Base-by-base conservation (phyloP, 1,284 basidiomycete species). In the Puccinia coronata region DNA sequence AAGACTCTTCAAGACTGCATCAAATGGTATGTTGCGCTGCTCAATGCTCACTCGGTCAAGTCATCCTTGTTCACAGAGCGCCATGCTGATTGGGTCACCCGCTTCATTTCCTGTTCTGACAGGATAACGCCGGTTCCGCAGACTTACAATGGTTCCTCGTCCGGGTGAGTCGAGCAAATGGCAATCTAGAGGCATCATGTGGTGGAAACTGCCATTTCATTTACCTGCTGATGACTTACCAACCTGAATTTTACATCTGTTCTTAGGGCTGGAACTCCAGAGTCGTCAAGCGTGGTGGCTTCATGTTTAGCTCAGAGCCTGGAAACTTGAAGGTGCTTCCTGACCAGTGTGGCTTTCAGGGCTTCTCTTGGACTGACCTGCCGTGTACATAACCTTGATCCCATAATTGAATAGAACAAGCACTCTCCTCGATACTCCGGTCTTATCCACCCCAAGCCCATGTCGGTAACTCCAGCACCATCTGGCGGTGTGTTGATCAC, bases 71-170 rank as follows among this genome's bases (percentile, higher is more conserved):
- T 34, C 1, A 11, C 31, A 49, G 41, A 23, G 23, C 39, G 16
- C 41, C 31, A 16, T 49, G 57, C 1, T 31, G 28, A 59, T 34
- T 14, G 28, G 57, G 8, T 6, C 8, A 2, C 28, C 28, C 31
- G n/a, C 11, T 20, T 8, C 41, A 43, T 23, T 36, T 11, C 49
- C n/a, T 9, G n/a, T 23, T 39, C 28, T 39, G 3, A 51, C 49
- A 79, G 76, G 76, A 79, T 41, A 79, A 79, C 76, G 76, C 76
- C 20, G 43, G 59, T 55, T 92, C 92, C 84, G 85, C 87, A 88
- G 93, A 95, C 87, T 92, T 95, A 87, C 90, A 94, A 88, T 96
- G 94, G 94, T 91, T 94, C 87, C 92, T 95, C 84, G 87, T 95
- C 87, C 92, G 94, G 85, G 92, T 93, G 85, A 85, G 92, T 90